Conservation (phyloP, 2,329 filamentous ascomycete species). For the Trichophyton verrucosum region DNA sequence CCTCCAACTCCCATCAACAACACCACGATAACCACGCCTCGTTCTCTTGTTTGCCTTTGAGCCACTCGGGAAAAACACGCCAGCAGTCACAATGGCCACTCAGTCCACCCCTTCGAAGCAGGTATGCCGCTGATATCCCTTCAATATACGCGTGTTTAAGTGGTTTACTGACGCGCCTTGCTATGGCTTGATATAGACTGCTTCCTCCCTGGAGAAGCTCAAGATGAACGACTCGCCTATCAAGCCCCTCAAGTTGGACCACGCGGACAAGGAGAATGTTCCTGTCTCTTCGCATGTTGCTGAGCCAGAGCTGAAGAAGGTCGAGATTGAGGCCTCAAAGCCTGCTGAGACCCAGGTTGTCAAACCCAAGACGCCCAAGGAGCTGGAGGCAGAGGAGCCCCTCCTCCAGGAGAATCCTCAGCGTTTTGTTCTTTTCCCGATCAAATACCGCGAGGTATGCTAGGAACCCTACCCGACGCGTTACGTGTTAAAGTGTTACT, state of each 20-base stretch:
- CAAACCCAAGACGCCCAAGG: constrained; percentile 43
- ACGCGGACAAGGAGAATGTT: constrained; percentile 70
- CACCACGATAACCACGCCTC: background rate
- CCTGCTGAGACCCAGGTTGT: constrained; percentile 25
- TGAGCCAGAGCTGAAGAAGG: constrained; percentile 45
- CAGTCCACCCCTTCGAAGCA: constrained; percentile 64
- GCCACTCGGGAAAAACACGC: background rate
- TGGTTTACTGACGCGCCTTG: constrained; percentile 26
- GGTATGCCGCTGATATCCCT: constrained; percentile 40
- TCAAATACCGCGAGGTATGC: constrained; percentile 97
- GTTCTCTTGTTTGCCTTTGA: background rate
- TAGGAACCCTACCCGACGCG: constrained; percentile 36
- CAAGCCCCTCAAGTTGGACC: constrained; percentile 75
- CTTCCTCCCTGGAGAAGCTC: constrained; percentile 71
- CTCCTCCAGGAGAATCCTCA: constrained; percentile 90
- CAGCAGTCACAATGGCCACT: constrained; percentile 52
- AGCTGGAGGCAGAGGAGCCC: constrained; percentile 71
- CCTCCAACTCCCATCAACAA: constrained; percentile 11
- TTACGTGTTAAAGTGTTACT: constrained; percentile 47
- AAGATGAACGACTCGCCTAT: constrained; percentile 79
- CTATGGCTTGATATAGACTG: constrained; percentile 47
- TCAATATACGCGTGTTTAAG: constrained; percentile 20
- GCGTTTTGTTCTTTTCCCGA: constrained; percentile 94
- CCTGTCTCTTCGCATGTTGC: constrained; percentile 40
- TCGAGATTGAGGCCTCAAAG: constrained; percentile 33